Percentiles rank a stretch among this genome's conserved stretches.
phyloP scores from a whole-genome alignment of 2,329 filamentous ascomycete genomes.

The Fonsecaea monophora region DNA sequence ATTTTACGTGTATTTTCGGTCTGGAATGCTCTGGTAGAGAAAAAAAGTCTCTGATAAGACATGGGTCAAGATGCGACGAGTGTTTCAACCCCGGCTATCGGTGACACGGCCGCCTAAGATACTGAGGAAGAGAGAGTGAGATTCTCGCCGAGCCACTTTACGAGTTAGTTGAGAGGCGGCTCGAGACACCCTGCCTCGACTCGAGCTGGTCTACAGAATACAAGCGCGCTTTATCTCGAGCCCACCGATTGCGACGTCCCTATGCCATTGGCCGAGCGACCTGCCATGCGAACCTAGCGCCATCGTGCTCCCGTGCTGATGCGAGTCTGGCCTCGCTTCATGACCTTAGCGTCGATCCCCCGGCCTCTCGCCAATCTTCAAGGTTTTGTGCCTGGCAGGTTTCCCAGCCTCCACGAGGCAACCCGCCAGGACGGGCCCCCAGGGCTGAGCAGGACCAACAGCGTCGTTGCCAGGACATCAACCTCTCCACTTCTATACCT shows the following conservation, averaged over 20 bases:
- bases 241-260: neutral
- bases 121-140: neutral
- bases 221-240: slow-evolving; percentile 1
- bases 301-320: slow-evolving; percentile 11
- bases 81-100: neutral
- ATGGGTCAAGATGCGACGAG: neutral
- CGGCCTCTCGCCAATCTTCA: slow-evolving; percentile 26
- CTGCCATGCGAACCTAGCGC: slow-evolving; percentile 2
- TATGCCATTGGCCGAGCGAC: slow-evolving; percentile 9
- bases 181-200: neutral
- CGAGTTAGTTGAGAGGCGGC: too few relatives aligned
- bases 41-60: neutral
- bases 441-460: slow-evolving; percentile 26
- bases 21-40: neutral
- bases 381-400: slow-evolving; percentile 2
- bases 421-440: slow-evolving; percentile 57
- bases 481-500: slow-evolving; percentile 32
- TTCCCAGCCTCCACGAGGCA: slow-evolving; percentile 69
- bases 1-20: neutral
- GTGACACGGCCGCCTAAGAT: neutral
- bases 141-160: neutral
- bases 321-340: slow-evolving; percentile 12
- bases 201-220: neutral
- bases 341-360: slow-evolving; percentile 21
- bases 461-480: slow-evolving; percentile 20